These are phyloP conservation scores for Erysiphe neolycopersici DNA, from an alignment of 2,329 filamentous ascomycete genomes.

Conservation along the genomic window DNA sequence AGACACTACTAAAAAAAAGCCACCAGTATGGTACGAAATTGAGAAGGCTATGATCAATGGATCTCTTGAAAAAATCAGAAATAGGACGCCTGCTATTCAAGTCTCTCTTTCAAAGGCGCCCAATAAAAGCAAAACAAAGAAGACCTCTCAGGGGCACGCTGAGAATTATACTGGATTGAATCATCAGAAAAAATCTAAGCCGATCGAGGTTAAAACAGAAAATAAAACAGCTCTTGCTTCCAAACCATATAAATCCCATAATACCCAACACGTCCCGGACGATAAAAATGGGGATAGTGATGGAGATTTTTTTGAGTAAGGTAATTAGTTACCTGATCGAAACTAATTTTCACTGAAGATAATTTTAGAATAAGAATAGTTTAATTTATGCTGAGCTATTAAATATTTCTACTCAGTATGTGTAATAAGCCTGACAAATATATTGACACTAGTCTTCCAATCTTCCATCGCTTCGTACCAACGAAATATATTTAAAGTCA, in stretches of 20 bases:
- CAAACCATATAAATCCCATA: slow-evolving; percentile 2
- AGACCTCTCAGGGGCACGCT: slow-evolving; percentile 8
- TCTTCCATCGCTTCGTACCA: no score
- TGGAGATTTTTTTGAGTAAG: slow-evolving; percentile 28
- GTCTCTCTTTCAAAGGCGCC: slow-evolving; percentile 2
- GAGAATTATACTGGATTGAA: slow-evolving; percentile 6
- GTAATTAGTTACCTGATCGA: no score
- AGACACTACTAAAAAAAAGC: slow-evolving; percentile 7
- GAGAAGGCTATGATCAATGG: slow-evolving; percentile 36
- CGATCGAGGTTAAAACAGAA: neutral
- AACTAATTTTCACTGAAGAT: no score
- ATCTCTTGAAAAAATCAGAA: slow-evolving; percentile 10
- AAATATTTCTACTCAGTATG: no score
- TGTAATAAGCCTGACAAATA: no score
- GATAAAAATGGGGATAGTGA: slow-evolving; percentile 22
- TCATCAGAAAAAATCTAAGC: slow-evolving; percentile 6
- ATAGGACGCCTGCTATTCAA: slow-evolving; percentile 5
- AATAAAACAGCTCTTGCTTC: no score
- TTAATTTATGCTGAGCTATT: no score
- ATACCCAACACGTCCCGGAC: neutral
- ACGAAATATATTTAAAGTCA: no score
- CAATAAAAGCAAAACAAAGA: slow-evolving; percentile 5
- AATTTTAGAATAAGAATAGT: no score
- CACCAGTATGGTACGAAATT: slow-evolving; percentile 39
- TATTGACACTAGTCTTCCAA: no score